These are phyloP conservation scores for Colletotrichum trifolii DNA, from an alignment of 2,329 filamentous ascomycete genomes.

Conservation along the genomic window DNA sequence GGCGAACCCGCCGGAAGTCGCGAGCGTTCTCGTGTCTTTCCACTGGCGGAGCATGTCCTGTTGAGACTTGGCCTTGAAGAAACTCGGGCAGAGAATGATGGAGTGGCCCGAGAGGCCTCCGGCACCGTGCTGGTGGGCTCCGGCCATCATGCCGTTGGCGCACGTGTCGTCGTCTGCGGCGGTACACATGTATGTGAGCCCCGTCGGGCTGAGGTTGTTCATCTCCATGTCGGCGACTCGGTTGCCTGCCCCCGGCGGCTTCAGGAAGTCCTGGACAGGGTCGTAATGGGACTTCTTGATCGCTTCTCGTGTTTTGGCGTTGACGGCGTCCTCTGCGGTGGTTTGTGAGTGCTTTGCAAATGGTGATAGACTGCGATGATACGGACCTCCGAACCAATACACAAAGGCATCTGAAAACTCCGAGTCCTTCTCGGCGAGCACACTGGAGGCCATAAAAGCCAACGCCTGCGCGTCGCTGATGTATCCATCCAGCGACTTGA, in stretches of 20 bases:
- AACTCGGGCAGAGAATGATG: background rate
- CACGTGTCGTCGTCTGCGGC: background rate
- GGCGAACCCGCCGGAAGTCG: background rate
- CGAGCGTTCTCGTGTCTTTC: background rate
- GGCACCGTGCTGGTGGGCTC: constrained; percentile 1
- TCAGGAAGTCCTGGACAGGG: background rate
- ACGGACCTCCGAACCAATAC: constrained; percentile 8
- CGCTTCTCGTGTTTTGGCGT: background rate
- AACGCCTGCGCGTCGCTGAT: constrained; percentile 2
- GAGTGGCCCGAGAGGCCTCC: constrained; percentile 5
- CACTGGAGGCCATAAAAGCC: constrained; percentile 1
- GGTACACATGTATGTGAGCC: constrained; percentile 15
- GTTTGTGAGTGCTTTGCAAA: background rate
- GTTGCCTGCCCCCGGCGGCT: background rate
- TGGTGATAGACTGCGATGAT: no score
- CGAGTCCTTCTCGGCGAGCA: background rate
- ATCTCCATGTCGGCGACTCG: background rate
- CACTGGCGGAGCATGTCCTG: constrained; percentile 9
- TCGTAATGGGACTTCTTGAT: constrained; percentile 12
- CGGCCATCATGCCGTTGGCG: background rate
- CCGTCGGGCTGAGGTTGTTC: constrained; percentile 17
- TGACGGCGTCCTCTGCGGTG: background rate
- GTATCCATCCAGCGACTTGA: background rate
- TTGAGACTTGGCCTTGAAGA: background rate
- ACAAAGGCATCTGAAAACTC: constrained; percentile 5